Evolutionary conservation across 177 flowering plant species (phyloP).

Genomic region (Vitis hybrid): DNA sequence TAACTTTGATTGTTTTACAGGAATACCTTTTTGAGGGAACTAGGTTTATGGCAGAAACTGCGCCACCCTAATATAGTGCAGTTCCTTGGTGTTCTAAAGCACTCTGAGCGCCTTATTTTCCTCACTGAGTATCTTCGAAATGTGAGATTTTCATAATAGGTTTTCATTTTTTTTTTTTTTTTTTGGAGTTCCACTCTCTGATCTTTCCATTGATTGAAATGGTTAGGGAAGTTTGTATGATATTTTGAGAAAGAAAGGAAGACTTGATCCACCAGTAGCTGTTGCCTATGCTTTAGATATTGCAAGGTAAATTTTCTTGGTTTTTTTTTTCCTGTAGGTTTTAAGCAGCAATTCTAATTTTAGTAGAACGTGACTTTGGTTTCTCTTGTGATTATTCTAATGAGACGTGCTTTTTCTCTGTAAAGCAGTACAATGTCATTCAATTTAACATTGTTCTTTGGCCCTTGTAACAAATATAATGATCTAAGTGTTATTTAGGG

Average conservation of each 20-base stretch:
- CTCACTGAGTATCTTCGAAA: conserved; percentile 62
- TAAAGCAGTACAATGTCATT: not conserved
- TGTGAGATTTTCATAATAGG: conserved; percentile 28
- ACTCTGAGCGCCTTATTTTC: conserved; percentile 51
- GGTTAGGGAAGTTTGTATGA: conserved; percentile 60
- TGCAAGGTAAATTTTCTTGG: conserved; percentile 43
- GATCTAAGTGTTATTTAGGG: not conserved
- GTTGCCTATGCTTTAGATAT: conserved; percentile 62
- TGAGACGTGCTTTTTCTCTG: not conserved
- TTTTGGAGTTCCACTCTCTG: conserved; percentile 3
- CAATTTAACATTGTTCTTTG: not conserved
- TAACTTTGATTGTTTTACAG: conserved; percentile 21
- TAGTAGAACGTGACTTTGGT: not conserved
- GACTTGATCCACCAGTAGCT: conserved; percentile 51
- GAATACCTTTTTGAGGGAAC: conserved; percentile 48
- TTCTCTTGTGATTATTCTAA: not conserved
- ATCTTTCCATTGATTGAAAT: conserved; percentile 8
- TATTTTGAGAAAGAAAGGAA: conserved; percentile 50
- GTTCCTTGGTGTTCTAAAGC: conserved; percentile 61
- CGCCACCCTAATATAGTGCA: conserved; percentile 76
- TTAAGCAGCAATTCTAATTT: not conserved
- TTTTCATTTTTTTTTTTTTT: not conserved
- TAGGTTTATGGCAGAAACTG: conserved; percentile 56
- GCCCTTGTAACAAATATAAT: not conserved
- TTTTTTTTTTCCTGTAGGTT: not conserved